These are phyloP conservation scores for Mycena chlorophos DNA, from an alignment of 768 basidiomycete genomes.

Conservation along the genomic window DNA sequence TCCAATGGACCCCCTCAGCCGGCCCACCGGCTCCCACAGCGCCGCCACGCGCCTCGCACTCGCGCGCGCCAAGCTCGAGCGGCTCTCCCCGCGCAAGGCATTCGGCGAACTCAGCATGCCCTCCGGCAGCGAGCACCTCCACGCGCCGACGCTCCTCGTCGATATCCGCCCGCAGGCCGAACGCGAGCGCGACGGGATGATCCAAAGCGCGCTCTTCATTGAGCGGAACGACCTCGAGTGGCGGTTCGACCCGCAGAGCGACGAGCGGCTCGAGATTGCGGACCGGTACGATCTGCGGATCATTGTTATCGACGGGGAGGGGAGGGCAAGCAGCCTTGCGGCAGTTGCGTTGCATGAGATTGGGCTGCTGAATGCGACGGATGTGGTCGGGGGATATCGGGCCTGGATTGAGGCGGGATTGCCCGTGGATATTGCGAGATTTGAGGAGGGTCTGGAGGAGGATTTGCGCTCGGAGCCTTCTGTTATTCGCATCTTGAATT, in stretches of 20 bases:
- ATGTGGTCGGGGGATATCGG: constrained; percentile 71
- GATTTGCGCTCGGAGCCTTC: not conserved
- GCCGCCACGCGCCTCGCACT: constrained; percentile 58
- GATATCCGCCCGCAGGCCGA: constrained; percentile 72
- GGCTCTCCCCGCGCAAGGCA: constrained; percentile 61
- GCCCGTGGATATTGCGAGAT: constrained; percentile 45
- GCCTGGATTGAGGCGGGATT: constrained; percentile 72
- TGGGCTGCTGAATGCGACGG: constrained; percentile 73
- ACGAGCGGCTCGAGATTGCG: constrained; percentile 60
- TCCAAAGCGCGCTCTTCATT: constrained; percentile 68
- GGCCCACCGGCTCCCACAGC: constrained; percentile 65
- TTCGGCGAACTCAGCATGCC: constrained; percentile 56
- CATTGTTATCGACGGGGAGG: constrained; percentile 76
- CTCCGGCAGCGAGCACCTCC: constrained; percentile 32
- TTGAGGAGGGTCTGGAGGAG: not conserved
- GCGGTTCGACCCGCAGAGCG: constrained; percentile 72
- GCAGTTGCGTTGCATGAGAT: constrained; percentile 68
- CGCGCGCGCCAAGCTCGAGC: constrained; percentile 63
- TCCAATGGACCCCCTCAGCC: constrained; percentile 59
- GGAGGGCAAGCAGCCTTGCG: constrained; percentile 60
- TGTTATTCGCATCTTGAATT: not conserved
- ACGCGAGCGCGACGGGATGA: constrained; percentile 54
- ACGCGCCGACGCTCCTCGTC: constrained; percentile 69
- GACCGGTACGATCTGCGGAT: constrained; percentile 75
- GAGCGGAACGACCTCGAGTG: constrained; percentile 80